A percentile compares a stretch with the other conserved stretches of the same genome.
Conservation (phyloP, 192 early-diverging fungal genomes). For the Rhizophagus clarus region DNA sequence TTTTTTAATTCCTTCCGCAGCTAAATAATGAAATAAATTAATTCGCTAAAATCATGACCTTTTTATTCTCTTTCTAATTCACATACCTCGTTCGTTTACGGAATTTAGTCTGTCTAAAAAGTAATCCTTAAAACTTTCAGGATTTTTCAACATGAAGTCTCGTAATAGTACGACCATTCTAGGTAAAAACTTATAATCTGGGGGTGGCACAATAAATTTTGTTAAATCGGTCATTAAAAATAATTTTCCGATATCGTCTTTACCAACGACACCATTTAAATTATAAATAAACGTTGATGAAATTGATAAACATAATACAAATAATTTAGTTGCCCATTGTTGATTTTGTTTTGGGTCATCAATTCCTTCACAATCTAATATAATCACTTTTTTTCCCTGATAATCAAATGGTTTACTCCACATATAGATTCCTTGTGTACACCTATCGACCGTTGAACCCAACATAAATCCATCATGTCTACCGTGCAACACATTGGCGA, state of each 20-base stretch:
- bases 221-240: conserved; percentile 27
- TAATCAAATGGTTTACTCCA: conserved; percentile 21
- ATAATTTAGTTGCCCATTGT: conserved; percentile 22
- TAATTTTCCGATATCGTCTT: conserved; percentile 19
- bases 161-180: conserved; percentile 17
- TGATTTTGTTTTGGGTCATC: conserved; percentile 26
- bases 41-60: background rate
- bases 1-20: conserved; percentile 18
- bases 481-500: conserved; percentile 20
- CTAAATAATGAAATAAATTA: background rate
- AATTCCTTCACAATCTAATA: conserved; percentile 27
- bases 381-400: conserved; percentile 10
- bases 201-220: conserved; percentile 22
- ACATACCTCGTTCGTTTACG: conserved; percentile 12
- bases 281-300: conserved; percentile 31
- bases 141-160: conserved; percentile 13
- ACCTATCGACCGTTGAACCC: conserved; percentile 15
- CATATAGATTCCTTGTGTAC: conserved; percentile 29
- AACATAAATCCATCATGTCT: conserved; percentile 28
- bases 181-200: conserved; percentile 18
- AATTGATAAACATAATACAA: conserved; percentile 26
- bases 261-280: conserved; percentile 24
- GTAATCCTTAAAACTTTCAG: conserved; percentile 4
- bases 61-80: too few relatives aligned
- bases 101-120: conserved; percentile 2